These are phyloP conservation scores for Pyricularia pennisetigena DNA, from an alignment of 2,329 filamentous ascomycete species.

Conservation along the genomic window DNA sequence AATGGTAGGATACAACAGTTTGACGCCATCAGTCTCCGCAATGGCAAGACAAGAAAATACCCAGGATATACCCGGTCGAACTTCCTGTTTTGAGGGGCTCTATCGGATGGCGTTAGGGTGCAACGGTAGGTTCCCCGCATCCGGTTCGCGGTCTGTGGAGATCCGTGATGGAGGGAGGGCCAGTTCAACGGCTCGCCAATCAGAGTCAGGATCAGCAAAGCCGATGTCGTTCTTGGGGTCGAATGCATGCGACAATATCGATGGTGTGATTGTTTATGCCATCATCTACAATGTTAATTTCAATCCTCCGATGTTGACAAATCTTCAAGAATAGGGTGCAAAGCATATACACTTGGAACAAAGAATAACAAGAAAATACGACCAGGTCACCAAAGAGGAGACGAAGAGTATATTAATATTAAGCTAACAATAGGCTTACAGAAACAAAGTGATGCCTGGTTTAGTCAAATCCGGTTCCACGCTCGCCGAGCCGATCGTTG, in stretches of 20 bases:
- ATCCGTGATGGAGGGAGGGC: background rate
- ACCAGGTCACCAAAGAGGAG: background rate
- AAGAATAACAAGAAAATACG: background rate
- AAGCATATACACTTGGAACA: background rate
- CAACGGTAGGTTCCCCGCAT: background rate
- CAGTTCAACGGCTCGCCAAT: background rate
- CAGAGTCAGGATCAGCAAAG: background rate
- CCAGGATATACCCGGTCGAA: too few relatives aligned
- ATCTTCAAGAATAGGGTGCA: background rate
- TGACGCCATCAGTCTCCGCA: background rate
- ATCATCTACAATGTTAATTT: background rate
- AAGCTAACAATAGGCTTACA: background rate
- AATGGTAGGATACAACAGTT: background rate
- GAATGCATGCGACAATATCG: background rate
- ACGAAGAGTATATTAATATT: too few relatives aligned
- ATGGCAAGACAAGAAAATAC: background rate
- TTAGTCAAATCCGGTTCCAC: background rate
- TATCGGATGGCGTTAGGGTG: background rate
- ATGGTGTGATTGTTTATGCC: background rate
- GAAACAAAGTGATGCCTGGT: background rate
- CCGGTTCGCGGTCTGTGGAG: background rate
- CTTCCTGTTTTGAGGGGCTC: background rate
- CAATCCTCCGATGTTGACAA: background rate
- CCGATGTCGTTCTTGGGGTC: background rate
- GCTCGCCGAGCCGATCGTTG: constrained; percentile 19